Base-by-base conservation (phyloP, 345 rosid genomes). In the Salix brachista region DNA sequence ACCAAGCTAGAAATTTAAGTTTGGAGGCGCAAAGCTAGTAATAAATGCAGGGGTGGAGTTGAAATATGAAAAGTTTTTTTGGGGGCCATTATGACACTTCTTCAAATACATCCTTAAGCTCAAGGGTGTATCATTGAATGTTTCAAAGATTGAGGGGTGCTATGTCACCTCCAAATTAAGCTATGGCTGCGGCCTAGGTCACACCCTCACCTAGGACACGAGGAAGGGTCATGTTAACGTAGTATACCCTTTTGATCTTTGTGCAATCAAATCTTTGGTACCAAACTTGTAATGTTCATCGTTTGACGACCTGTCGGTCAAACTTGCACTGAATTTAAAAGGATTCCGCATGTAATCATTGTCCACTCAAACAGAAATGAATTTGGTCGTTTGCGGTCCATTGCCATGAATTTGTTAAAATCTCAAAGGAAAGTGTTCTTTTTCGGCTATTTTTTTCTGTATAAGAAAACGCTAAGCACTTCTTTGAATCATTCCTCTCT, bases 231-330 rank as follows among this genome's bases (percentile, higher is more conserved):
- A n/a, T 58, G 34, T 61, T 37, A 28, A 58, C 6, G 25, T 17
- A 37, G 9, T 17, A 67, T 19, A 3, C 23, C 6, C 13, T 1
- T 25, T 12, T 19, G 16, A 34, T 67, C n/a, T 13, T 28, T 26
- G 18, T 13, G 11, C 23, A 19, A 3, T 1, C 19, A 36, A 41
- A 18, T 46, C 34, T 7, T 8, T 34, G 25, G 36, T 54, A 44
- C 78, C 78, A 17, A 75, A 75, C 72, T 75, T 75, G 2, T 54
- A 67, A 36, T 75, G 72, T 75, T 66, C 44, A 56, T 5, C 30
- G 75, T 37, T 34, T 56, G 75, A 56, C 66, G 66, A 72, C 23
- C 32, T n/a, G 65, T 56, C 65, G 23, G 36, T 8, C 32, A 26
- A 21, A 4, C 41, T 2, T 25, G 2, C 36, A 6, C 50, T 68